phyloP scores from a whole-genome alignment of 257 asterid genomes.

The Forsythia viridissima region DNA sequence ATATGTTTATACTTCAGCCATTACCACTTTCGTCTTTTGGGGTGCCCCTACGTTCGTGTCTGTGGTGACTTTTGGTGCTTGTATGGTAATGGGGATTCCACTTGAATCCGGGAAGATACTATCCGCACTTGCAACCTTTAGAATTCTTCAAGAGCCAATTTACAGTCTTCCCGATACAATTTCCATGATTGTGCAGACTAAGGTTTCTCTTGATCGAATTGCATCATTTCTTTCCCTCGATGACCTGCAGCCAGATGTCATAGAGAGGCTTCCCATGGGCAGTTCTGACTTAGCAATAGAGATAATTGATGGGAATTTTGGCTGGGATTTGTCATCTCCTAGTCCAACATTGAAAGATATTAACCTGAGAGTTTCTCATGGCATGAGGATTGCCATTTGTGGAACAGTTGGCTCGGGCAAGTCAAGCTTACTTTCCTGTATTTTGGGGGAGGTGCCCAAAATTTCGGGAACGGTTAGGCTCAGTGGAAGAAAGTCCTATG shows the following conservation, averaged over 20 bases:
- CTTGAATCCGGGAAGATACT: slow-evolving; percentile 85
- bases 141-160: slow-evolving; percentile 88
- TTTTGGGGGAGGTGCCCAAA: slow-evolving; percentile 80
- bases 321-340: slow-evolving; percentile 63
- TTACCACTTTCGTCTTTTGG: slow-evolving; percentile 64
- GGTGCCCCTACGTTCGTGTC: slow-evolving; percentile 81
- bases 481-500: slow-evolving; percentile 72
- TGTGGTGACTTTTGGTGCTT: slow-evolving; percentile 68
- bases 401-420: slow-evolving; percentile 96
- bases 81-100: slow-evolving; percentile 76
- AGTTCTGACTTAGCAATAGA: slow-evolving; percentile 55
- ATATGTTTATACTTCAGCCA: slow-evolving; percentile 55
- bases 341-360: slow-evolving; percentile 58
- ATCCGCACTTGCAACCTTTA: slow-evolving; percentile 86
- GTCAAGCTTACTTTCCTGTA: slow-evolving; percentile 81
- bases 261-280: slow-evolving; percentile 58
- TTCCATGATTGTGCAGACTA: slow-evolving; percentile 82
- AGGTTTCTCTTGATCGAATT: slow-evolving; percentile 90
- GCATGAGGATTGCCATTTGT: slow-evolving; percentile 87
- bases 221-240: slow-evolving; percentile 81
- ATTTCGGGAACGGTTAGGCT: slow-evolving; percentile 61
- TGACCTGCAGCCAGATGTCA: slow-evolving; percentile 56
- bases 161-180: slow-evolving; percentile 78
- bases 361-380: slow-evolving; percentile 50
- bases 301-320: slow-evolving; percentile 67